phyloP scores from a whole-genome alignment of 2,329 filamentous ascomycete species.

The Xylariaceae sp. region DNA sequence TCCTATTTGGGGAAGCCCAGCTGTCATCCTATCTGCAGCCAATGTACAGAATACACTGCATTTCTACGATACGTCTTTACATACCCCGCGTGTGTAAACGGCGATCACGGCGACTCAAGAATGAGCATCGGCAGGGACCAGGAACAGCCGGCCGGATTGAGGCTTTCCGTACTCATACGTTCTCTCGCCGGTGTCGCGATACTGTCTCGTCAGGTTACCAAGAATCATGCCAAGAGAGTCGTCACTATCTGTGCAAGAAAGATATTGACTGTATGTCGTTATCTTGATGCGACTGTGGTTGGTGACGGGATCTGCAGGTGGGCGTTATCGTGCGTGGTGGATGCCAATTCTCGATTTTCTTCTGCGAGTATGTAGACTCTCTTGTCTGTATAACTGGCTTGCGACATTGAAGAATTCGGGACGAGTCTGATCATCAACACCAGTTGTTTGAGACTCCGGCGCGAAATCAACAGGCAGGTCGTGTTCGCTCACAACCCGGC shows the following conservation, averaged over 20 bases:
- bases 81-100: neutral
- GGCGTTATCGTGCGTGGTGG: constrained; percentile 26
- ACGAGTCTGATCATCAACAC: constrained; percentile 10
- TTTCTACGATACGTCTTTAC: neutral
- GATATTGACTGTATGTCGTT: constrained; percentile 15
- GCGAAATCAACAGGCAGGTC: constrained; percentile 20
- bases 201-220: constrained; percentile 23
- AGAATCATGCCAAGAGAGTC: constrained; percentile 20
- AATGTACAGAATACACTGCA: neutral
- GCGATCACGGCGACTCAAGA: constrained; percentile 1
- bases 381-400: constrained; percentile 24
- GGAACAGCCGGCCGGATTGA: constrained; percentile 11
- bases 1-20: constrained; percentile 11
- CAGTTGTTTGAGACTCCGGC: neutral
- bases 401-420: constrained; percentile 27
- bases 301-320: constrained; percentile 25
- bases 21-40: constrained; percentile 9
- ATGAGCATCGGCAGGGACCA: neutral
- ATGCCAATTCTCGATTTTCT: neutral
- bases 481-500: constrained; percentile 31
- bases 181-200: constrained; percentile 21
- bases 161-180: no score
- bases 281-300: constrained; percentile 24
- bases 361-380: constrained; percentile 19
- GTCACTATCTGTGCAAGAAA: constrained; percentile 17